Base-by-base conservation (phyloP, 2,329 filamentous ascomycete genomes). In the Biscogniauxia marginata region DNA sequence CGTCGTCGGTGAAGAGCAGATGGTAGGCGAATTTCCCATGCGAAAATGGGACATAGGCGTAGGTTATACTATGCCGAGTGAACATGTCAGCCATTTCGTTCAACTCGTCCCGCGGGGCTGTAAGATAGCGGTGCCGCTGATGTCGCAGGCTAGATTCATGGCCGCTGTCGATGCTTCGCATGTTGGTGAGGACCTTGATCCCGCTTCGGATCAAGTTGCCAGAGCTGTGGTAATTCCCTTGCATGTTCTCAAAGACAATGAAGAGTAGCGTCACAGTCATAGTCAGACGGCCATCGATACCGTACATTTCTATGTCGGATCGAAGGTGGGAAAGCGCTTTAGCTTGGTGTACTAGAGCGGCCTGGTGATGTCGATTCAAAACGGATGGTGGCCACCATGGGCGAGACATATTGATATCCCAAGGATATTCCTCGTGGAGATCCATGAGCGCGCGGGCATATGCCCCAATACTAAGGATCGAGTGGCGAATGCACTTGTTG, bases 171-270 rank as follows among this genome's bases (percentile, higher is more conserved):
- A 47, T 50, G 20, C 57, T 52, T 18, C 61, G 54, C 44, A 64
- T 61, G 44, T 59, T 62, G 13, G 59, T 63, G 24, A 68, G 46
- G 3, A 66, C 61, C 50, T 66, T 67, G 53, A 69, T 66, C 18
- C 65, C 67, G 18, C 60, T 63, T 13, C 65, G 63, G 22, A 69
- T 61, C 8, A 69, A 57, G 39, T 58, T 62, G 16, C 65, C 65
- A 3, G 67, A 64, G 16, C 58, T 63, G 45, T 67, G 67, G 48
- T 67, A 67, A 53, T 69, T 69, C 23, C 67, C 67, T 44, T 66
- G 65, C 65, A 68, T 67, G 46, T 67, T 67, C 58, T 67, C 65
- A 23, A 69, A 68, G 3, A 67, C 63, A 13, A 69, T 67, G 49
- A 69, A 67, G 25, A 69, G 57, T 2, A 69, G 55, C 4, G 66